phyloP scores from a whole-genome alignment of 1,284 basidiomycete genomes.

The Ustilago crameri region DNA sequence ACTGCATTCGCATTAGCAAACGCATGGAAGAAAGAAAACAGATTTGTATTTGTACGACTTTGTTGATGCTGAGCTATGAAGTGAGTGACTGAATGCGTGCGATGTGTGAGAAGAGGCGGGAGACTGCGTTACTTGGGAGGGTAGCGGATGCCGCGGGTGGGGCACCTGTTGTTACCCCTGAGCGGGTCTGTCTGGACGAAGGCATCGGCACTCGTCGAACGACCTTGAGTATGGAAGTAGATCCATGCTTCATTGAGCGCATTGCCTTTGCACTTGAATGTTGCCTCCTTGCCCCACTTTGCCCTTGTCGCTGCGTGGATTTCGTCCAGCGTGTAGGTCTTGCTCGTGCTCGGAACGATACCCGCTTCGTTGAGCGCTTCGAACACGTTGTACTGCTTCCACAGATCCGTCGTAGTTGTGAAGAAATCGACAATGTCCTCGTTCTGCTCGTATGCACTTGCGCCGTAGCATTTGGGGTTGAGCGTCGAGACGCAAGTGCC shows the following conservation, averaged over 20 bases:
- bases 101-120: neutral
- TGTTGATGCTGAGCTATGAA: too few relatives aligned
- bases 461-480: conserved; percentile 38
- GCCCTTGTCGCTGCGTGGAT: conserved; percentile 19
- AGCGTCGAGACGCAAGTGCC: conserved; percentile 51
- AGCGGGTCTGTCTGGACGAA: conserved; percentile 38
- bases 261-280: conserved; percentile 35
- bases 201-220: conserved; percentile 17
- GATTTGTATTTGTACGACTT: too few relatives aligned
- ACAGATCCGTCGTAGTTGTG: conserved; percentile 35
- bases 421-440: conserved; percentile 55
- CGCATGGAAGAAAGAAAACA: too few relatives aligned
- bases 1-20: too few relatives aligned
- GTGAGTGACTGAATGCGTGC: neutral
- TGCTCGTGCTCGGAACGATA: conserved; percentile 19
- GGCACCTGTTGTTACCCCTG: conserved; percentile 36
- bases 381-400: conserved; percentile 33
- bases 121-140: conserved; percentile 40
- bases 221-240: conserved; percentile 42
- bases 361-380: conserved; percentile 27
- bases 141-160: conserved; percentile 30
- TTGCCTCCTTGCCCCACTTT: conserved; percentile 30
- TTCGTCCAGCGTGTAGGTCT: conserved; percentile 32
- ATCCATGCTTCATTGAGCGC: conserved; percentile 47
- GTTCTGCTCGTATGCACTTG: conserved; percentile 8